A percentile compares a stretch with the other conserved stretches of the same genome.
phyloP scores from a whole-genome alignment of 176 grass and related monocot species.

The Eremochloa ophiuroides region DNA sequence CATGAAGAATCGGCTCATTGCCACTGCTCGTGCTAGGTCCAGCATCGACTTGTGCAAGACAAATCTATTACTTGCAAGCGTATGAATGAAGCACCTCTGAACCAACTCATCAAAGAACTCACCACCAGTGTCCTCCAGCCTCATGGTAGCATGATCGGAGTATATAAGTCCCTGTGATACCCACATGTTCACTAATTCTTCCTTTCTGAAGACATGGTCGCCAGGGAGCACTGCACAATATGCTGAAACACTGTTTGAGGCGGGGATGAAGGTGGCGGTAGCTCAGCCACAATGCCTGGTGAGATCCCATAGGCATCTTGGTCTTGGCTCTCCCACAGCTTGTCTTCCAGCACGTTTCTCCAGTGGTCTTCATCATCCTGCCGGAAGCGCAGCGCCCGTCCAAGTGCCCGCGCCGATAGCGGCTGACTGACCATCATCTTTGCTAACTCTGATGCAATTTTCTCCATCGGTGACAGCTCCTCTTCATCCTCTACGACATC shows the following conservation, averaged over 20 bases:
- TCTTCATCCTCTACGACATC: background rate
- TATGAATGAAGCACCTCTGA: slow-evolving; percentile 31
- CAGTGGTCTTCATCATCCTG: slow-evolving; percentile 26
- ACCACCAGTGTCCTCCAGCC: slow-evolving; percentile 1
- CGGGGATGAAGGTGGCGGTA: slow-evolving; percentile 40
- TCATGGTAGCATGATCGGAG: background rate
- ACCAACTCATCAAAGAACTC: slow-evolving; percentile 34
- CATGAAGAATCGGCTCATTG: background rate
- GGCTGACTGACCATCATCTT: slow-evolving; percentile 16
- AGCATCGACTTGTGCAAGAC: slow-evolving; percentile 4
- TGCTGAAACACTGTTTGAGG: slow-evolving; percentile 40
- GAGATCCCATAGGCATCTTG: background rate
- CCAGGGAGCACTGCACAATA: slow-evolving; percentile 33
- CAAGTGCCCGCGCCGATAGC: slow-evolving; percentile 2
- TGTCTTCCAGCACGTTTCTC: slow-evolving; percentile 27
- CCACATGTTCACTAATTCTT: slow-evolving; percentile 37
- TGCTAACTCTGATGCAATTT: background rate
- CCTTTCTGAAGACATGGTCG: slow-evolving; percentile 28
- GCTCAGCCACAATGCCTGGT: slow-evolving; percentile 33
- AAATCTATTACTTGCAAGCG: background rate
- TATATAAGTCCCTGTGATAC: slow-evolving; percentile 32
- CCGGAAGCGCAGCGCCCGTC: background rate
- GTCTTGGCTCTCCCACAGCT: slow-evolving; percentile 4
- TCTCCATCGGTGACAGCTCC: slow-evolving; percentile 14
- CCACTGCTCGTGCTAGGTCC: slow-evolving; percentile 1